Base-by-base conservation (phyloP, 352 stramenopile species). In the Pythium monospermum region DNA sequence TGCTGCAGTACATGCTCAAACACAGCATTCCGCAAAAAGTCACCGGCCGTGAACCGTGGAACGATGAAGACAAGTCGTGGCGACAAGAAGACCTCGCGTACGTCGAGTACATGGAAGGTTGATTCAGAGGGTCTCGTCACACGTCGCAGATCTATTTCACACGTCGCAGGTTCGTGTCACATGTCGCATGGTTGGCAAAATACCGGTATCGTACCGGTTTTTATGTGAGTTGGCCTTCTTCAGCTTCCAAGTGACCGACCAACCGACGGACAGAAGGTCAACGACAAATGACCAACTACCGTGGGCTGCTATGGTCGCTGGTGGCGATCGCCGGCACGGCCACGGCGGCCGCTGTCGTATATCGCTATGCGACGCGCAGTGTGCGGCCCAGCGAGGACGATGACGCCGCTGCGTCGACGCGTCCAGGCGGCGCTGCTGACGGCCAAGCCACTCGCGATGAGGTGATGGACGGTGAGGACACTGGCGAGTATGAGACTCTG, bases 21-120 rank as follows among this genome's bases (percentile, higher is more conserved):
- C 69, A 87, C 49, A 45, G 67, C 21, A 83, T 91, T 35, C 65
- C 66, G 12, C 47, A 53, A 3, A 88, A 91, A 42, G 71, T 88
- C 31, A 64, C 73, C 11, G 76, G 76, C 2, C 67, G 58, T 13
- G 72, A 84, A 44, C 47, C 46, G 21, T 90, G 79, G 79, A 78
- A 44, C 4, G 69, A 87, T 8, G 71, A 87, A 41, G 76, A 88
- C 46, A 83, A 83, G 37, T 61, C 71, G 18, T 91, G 74, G 79
- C 60, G 74, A 5, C 47, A 68, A 31, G 62, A 74, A 46, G 79
- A 91, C 41, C 60, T 86, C 31, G 64, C 76, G 8, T 85, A 87
- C 49, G 76, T 88, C 62, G 79, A 87, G 63, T 87, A 88, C 57
- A 71, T 69, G 3, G 79, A 87, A 49, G 76, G 65, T 22, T 89